Evolutionary conservation across 805 yeast genomes (phyloP).

Genomic region (Wickerhamiella australiensis): DNA sequence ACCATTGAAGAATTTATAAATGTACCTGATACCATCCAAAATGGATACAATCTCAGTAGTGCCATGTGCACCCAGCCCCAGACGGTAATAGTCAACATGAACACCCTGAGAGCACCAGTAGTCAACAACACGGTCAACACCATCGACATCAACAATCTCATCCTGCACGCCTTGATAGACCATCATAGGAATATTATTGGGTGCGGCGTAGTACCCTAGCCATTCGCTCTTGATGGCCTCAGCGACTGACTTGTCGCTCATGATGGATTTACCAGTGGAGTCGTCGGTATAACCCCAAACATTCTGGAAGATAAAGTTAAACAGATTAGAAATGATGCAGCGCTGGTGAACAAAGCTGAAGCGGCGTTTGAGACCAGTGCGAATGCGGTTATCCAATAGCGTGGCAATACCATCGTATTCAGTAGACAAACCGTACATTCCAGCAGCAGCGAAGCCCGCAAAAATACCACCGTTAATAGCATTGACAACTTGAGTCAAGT

Average conservation of each 20-base stretch:
- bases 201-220: conserved; percentile 17
- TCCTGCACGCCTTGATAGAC: conserved; percentile 22
- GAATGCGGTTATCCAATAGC: conserved; percentile 13
- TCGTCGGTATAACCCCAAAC: conserved; percentile 18
- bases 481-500: conserved; percentile 16
- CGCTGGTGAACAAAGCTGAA: conserved; percentile 15
- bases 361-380: conserved; percentile 14
- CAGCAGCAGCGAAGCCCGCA: conserved; percentile 22
- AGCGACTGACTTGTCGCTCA: not conserved
- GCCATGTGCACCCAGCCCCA: conserved; percentile 11
- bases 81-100: conserved; percentile 9
- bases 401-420: conserved; percentile 19
- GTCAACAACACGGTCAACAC: conserved; percentile 17
- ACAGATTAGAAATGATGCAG: conserved; percentile 15
- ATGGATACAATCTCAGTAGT: conserved; percentile 2
- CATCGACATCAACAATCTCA: conserved; percentile 17
- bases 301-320: conserved; percentile 18
- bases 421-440: conserved; percentile 20
- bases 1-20: conserved; percentile 6
- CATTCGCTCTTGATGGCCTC: conserved; percentile 13
- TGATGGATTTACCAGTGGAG: conserved; percentile 5
- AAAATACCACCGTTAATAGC: conserved; percentile 16
- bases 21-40: conserved; percentile 2
- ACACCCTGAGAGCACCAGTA: conserved; percentile 7
- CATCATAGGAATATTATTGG: conserved; percentile 16